Base-by-base conservation (phyloP, 2,329 filamentous ascomycete genomes). In the Nannizzia gypsea region DNA sequence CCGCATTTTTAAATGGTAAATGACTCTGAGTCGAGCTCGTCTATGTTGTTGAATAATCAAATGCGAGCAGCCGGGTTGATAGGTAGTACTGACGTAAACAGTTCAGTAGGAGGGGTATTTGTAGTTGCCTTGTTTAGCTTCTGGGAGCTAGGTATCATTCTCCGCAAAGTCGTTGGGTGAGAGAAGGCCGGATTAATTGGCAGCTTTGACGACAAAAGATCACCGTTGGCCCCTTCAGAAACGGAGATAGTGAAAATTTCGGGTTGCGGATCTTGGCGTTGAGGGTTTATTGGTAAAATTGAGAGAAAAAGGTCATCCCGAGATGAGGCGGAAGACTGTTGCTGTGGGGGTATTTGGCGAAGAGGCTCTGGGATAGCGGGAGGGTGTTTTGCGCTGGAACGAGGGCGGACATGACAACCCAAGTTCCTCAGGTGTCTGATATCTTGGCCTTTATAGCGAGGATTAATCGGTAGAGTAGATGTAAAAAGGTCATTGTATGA, bases 251-350 rank as follows among this genome's bases (percentile, higher is more conserved):
- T 24, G 4, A 17, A 1, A 11, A 3, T 15, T 9, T 38, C 38
- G 22, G 5, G 17, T 17, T 26, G 55, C 34, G 6, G 34, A 13
- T 6, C 34, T n/a, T 20, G 6, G 34, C 17, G 24, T 34, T 24
- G 11, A 17, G 61, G 59, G 24, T 62, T 62, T n/a, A 62, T 60
- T 3, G 61, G 59, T n/a, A 61, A 34, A 5, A 17, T 9, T 44
- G 61, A 63, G 9, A 28, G 52, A 15, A 58, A 48, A 22, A 63
- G 50, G 36, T 61, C 54, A 8, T 55, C 36, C 20, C 34, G 26
- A 62, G 44, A 17, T 24, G 61, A 63, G 55, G 65, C 66, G 48
- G 68, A 56, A 24, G 54, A 56, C 24, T 13, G n/a, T 15, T 40
- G 22, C 4, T 36, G 31, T 36, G 26, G 4, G 17, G 15, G 64